Conservation (phyloP, 768 basidiomycete genomes). For the Amanita subjunquillea region DNA sequence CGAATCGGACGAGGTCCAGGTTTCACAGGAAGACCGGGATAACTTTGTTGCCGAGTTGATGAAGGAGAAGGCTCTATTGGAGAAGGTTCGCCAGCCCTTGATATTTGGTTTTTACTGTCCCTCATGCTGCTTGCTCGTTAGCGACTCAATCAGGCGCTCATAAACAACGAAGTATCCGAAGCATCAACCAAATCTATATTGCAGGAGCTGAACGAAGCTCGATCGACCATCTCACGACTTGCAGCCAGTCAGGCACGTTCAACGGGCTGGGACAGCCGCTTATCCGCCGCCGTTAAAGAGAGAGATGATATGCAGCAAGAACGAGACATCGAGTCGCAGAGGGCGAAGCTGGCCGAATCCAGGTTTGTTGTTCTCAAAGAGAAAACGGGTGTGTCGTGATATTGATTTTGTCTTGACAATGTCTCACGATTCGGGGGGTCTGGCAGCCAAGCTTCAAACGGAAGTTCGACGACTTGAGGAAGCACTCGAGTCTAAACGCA, state of each 20-base stretch:
- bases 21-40: conserved; percentile 22
- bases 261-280: conserved; percentile 57
- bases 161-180: conserved; percentile 78
- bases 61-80: conserved; percentile 50
- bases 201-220: conserved; percentile 67
- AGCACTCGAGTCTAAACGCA: conserved; percentile 49
- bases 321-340: conserved; percentile 56
- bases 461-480: conserved; percentile 60
- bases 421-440: not conserved
- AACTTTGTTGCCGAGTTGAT: conserved; percentile 22
- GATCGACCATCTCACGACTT: conserved; percentile 53
- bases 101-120: not conserved
- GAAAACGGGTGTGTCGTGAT: conserved; percentile 41
- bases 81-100: conserved; percentile 35
- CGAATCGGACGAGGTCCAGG: conserved; percentile 11
- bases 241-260: conserved; percentile 61
- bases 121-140: conserved; percentile 16
- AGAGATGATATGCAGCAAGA: conserved; percentile 82
- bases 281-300: conserved; percentile 59
- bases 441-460: conserved; percentile 53
- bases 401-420: conserved; percentile 1
- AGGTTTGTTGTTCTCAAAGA: conserved; percentile 56
- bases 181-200: conserved; percentile 64
- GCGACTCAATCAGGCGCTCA: conserved; percentile 69
- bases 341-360: conserved; percentile 59